Percentiles rank a stretch among this genome's conserved stretches.
phyloP scores from a whole-genome alignment of 768 basidiomycete genomes.

The Tremella yokohamensis region DNA sequence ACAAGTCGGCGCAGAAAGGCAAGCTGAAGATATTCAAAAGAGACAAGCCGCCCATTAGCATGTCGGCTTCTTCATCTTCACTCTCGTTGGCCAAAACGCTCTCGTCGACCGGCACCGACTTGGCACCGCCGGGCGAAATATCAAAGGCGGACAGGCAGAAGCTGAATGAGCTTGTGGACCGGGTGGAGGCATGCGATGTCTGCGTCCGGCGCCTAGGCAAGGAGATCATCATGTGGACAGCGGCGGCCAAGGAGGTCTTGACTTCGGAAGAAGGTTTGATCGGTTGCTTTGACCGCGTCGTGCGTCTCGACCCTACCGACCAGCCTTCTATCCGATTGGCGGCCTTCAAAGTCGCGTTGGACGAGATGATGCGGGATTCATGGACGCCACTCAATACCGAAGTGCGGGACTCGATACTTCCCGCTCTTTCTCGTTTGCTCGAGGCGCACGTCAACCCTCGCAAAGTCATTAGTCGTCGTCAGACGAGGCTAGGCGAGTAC shows the following conservation, averaged over 20 bases:
- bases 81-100: constrained; percentile 12
- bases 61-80: constrained; percentile 4
- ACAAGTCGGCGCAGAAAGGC: constrained; percentile 20
- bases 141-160: constrained; percentile 8
- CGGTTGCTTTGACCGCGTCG: constrained; percentile 36
- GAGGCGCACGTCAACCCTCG: constrained; percentile 41
- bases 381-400: constrained; percentile 45
- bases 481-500: constrained; percentile 43
- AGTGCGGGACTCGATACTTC: constrained; percentile 44
- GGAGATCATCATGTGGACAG: constrained; percentile 40
- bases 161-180: constrained; percentile 18
- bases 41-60: constrained; percentile 25
- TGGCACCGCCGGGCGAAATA: constrained; percentile 5
- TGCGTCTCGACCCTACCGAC: constrained; percentile 43
- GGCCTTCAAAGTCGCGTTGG: constrained; percentile 38
- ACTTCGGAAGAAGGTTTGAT: constrained; percentile 32
- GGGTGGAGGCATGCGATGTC: constrained; percentile 34
- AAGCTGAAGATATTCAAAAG: constrained; percentile 46
- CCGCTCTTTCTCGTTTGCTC: constrained; percentile 41
- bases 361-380: constrained; percentile 29
- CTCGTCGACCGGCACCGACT: constrained; percentile 3
- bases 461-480: constrained; percentile 41
- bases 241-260: constrained; percentile 40
- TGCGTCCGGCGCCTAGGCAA: constrained; percentile 42
- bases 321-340: constrained; percentile 41